Conservation (phyloP, 345 rosid genomes). For the Ailanthus altissimus region DNA sequence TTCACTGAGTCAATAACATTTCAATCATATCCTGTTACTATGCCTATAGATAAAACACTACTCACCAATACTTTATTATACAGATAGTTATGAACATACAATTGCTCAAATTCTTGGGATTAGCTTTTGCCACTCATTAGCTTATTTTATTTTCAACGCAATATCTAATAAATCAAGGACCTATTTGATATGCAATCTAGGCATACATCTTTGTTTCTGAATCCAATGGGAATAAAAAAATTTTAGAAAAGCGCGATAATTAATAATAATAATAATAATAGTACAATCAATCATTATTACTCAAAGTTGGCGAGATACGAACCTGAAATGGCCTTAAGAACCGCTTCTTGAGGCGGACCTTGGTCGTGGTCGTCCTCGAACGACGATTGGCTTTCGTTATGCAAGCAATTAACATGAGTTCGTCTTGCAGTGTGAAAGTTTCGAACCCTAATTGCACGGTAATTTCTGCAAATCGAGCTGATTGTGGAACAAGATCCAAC, state of each 20-base stretch:
- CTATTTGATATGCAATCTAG: background rate
- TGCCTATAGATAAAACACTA: too few relatives aligned
- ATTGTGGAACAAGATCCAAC: conserved; percentile 31
- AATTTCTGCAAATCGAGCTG: conserved; percentile 28
- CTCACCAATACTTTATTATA: background rate
- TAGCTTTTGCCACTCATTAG: background rate
- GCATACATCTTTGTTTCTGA: background rate
- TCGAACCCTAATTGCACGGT: conserved; percentile 38
- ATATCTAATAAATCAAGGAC: background rate
- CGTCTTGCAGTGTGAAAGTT: conserved; percentile 23
- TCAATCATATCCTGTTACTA: background rate
- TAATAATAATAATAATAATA: background rate
- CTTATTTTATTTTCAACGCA: background rate
- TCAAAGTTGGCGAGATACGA: background rate
- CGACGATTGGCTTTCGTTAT: conserved; percentile 22
- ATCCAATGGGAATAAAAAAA: background rate
- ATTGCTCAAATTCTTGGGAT: background rate
- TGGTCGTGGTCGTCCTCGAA: conserved; percentile 54
- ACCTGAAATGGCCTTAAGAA: conserved; percentile 97
- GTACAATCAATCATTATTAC: background rate
- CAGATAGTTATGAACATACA: background rate
- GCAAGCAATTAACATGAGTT: conserved; percentile 43
- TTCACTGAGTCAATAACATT: background rate
- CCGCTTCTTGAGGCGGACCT: conserved; percentile 90
- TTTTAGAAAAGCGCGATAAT: background rate